Evolutionary conservation across 129 eudicot genomes (phyloP).

Genomic region (Oenanthe sinensis): DNA sequence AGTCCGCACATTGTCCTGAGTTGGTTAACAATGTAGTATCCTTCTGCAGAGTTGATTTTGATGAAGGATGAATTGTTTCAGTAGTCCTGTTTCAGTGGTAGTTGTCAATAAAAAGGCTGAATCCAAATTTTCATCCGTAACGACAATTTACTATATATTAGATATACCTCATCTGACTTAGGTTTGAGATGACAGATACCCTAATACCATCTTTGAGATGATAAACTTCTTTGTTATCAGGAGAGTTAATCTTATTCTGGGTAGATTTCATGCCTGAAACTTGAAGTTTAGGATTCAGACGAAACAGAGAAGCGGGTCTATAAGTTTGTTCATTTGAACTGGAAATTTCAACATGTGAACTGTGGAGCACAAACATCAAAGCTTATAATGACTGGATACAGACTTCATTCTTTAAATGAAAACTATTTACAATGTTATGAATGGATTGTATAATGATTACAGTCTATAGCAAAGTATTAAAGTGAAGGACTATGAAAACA

Average conservation of each 20-base stretch:
- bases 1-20: conserved; percentile 18
- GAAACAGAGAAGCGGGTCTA: conserved; percentile 26
- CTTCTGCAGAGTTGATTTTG: conserved; percentile 20
- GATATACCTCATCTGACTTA: conserved; percentile 35
- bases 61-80: conserved; percentile 25
- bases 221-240: conserved; percentile 22
- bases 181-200: conserved; percentile 29
- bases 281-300: conserved; percentile 23
- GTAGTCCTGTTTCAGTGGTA: conserved; percentile 21
- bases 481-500: no score
- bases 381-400: not conserved
- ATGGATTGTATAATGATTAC: not conserved
- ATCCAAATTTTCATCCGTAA: not conserved
- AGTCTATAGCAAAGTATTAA: no score
- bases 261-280: conserved; percentile 24
- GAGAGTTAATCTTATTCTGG: conserved; percentile 20
- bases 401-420: not conserved
- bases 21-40: conserved; percentile 26
- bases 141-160: not conserved
- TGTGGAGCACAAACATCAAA: conserved; percentile 19
- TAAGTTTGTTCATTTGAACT: conserved; percentile 21
- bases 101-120: not conserved
- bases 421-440: not conserved
- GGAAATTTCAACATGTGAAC: conserved; percentile 27
- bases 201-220: conserved; percentile 31